Base-by-base conservation (phyloP, 495 filamentous ascomycete species). In the Acidomyces sp. region DNA sequence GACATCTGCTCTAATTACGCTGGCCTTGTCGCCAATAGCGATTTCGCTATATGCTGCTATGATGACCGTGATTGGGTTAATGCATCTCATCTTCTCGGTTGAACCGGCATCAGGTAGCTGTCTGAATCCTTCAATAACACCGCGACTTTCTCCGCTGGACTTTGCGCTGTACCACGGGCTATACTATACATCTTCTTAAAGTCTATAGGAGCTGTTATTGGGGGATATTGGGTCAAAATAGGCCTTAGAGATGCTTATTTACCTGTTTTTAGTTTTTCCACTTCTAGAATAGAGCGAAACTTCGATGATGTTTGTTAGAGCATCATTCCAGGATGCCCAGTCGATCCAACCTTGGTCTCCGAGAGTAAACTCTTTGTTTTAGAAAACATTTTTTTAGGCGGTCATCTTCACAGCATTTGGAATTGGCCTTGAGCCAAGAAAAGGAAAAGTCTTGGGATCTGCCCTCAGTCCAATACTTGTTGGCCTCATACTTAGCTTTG, bases 41-140 rank as follows among this genome's bases (percentile, higher is more conserved):
- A 34, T 6, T 9, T 38, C 37, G 19, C 38, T 48, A 12, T 42
- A 41, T 22, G 44, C 28, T 25, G 33, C 44, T 2, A 12, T 49
- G 3, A 16, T 41, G 1, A 43, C 43, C 39, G 7, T 34, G 11
- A 22, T 52, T 24, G 49, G 44, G 11, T 29, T 48, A 17, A 52
- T 33, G 2, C 25, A 48, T 2, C 48, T 52, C 45, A 43, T 52
- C 31, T 52, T 33, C 44, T 26, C 38, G 3, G 35, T 34, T 21
- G 44, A 13, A 1, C 38, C 39, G 9, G 49, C 42, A 2, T 52
- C 49, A 11, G 49, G 49, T 10, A 45, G 44, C 5, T 45, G 48
- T 34, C 49, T 52, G 12, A 52, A 52, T 21, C 49, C 49, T 1
- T 39, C 32, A 9, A 52, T 52, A 25, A 48, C 49, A 19, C 48